These are phyloP conservation scores for Lolium perenne DNA, from an alignment of 176 grass and related monocot species.

Conservation along the genomic window DNA sequence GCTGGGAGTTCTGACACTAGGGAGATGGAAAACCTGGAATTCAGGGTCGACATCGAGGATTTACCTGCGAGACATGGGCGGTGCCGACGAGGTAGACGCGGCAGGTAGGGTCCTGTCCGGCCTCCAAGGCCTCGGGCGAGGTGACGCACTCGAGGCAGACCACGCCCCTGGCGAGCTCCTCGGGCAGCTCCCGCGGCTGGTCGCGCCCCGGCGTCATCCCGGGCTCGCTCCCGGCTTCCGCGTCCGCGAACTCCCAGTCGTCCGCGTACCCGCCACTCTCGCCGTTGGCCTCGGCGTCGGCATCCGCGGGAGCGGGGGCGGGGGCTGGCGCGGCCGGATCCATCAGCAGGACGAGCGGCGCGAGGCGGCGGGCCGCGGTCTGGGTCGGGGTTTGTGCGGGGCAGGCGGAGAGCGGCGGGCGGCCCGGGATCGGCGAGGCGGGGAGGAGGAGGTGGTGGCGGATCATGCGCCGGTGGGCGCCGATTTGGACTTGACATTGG, in stretches of 20 bases:
- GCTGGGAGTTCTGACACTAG: not conserved
- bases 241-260: constrained; percentile 31
- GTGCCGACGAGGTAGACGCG: constrained; percentile 75
- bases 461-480: constrained; percentile 50
- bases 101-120: constrained; percentile 51
- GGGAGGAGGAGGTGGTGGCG: constrained; percentile 4
- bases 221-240: not conserved
- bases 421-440: constrained; percentile 21
- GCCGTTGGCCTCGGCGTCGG: constrained; percentile 1
- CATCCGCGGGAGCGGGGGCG: not conserved
- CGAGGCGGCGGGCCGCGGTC: not conserved
- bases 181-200: constrained; percentile 56
- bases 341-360: constrained; percentile 53
- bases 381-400: not conserved
- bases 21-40: not conserved
- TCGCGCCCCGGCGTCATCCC: not conserved
- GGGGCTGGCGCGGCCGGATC: constrained; percentile 44
- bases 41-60: not conserved
- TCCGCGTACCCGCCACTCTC: constrained; percentile 21
- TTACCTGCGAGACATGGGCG: constrained; percentile 79
- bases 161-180: constrained; percentile 65
- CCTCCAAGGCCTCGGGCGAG: constrained; percentile 51
- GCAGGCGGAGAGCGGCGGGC: not conserved
- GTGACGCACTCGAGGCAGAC: constrained; percentile 68
- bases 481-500: constrained; percentile 36